Evolutionary conservation across 1,284 basidiomycete genomes (phyloP), one percentile per base, ranked within the genome.

Genomic region (Pterulicium gracile): DNA sequence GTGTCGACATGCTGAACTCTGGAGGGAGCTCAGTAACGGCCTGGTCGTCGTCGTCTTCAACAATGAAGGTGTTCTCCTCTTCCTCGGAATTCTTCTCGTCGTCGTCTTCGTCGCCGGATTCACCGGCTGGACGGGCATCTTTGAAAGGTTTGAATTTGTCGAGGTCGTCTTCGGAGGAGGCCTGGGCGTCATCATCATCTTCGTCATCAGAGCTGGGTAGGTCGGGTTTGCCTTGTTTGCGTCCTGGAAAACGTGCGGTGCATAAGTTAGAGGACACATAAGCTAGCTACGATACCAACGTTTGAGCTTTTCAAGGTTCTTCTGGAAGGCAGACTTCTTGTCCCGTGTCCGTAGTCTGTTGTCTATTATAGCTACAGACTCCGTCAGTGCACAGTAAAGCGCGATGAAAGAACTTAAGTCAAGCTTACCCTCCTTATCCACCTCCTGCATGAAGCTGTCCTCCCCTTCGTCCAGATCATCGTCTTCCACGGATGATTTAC

Each of bases 1-100:
- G 78, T 0, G 79, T 71, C 50, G 76, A 75, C 75, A 85, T 78
- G 57, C 84, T 89, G 62, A 88, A 93, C 52, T 81, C 71, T 18
- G 69, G 66, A 3, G 89, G 90, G 13, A 92, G 69, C 24, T 72
- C 61, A 13, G 70, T 61, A 1, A 64, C 54, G 0, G 56, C 63
- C 12, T 50, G 62, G 3, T 57, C 58, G n/a, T 65, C 69, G 48
- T 76, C 77, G 54, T 91, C 87, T 48, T 88, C 80, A 1, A 85
- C 77, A 48, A 91, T 84, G 56, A 87, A 88, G 36, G 64, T 66
- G 42, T 73, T 70, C 2, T 72, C 71, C 10, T 72, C 69, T 17
- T 62, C 59, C 2, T 56, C 58, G 14, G 58, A 57, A 17, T 58
- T 55, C 32, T 55, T 60, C 21, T 58, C 59, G 39, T 58, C 55